Percentiles rank a stretch among this genome's conserved stretches.
These are phyloP conservation scores for Eimeria maxima DNA, from an alignment of 169 alveolate genomes.

Conservation along the genomic window DNA sequence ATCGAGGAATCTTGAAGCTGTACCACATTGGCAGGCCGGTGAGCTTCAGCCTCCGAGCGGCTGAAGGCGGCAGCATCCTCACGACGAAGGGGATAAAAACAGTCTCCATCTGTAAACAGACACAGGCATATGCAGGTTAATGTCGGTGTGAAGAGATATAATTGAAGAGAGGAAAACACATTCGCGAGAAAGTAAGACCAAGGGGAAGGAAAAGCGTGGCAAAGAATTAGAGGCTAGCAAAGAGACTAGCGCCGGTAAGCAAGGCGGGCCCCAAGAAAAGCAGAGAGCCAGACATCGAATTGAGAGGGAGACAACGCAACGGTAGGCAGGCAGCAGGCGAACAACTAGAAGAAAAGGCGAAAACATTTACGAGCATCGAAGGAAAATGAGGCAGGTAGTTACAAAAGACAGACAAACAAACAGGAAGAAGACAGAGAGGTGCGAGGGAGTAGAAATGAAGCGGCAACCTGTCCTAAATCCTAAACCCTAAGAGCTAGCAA, in stretches of 20 bases:
- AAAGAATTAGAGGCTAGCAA: not conserved
- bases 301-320: not conserved
- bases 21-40: constrained; percentile 1
- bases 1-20: not conserved
- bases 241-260: not conserved
- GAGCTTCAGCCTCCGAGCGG: not conserved
- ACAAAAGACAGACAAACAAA: not conserved
- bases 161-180: not conserved
- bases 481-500: not conserved
- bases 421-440: not conserved
- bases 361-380: not conserved
- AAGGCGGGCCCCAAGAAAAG: not conserved
- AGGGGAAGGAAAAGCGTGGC: not conserved
- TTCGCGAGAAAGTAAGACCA: not conserved
- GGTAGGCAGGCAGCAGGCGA: not conserved
- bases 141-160: not conserved
- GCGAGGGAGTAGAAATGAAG: not conserved
- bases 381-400: no score
- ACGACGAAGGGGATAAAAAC: constrained; percentile 40
- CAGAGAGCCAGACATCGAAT: not conserved
- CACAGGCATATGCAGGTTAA: not conserved
- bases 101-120: constrained; percentile 51
- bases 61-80: constrained; percentile 47
- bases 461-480: not conserved
- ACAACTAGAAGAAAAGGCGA: not conserved